These are phyloP conservation scores for Alternaria arbusti DNA, from an alignment of 2,329 filamentous ascomycete species.

Conservation along the genomic window DNA sequence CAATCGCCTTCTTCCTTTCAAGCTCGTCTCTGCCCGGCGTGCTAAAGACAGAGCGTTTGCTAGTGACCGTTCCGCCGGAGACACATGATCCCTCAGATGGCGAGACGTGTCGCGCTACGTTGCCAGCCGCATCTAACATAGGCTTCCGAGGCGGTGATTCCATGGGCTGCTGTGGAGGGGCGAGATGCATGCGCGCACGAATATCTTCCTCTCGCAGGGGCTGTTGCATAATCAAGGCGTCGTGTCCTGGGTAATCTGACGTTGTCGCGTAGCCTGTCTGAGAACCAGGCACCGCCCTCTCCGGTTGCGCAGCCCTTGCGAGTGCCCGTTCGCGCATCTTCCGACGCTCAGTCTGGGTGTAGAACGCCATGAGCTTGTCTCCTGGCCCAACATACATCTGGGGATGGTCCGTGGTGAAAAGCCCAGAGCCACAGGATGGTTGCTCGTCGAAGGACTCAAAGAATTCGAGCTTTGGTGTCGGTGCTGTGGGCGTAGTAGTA, in stretches of 20 bases:
- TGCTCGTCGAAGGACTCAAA: background rate
- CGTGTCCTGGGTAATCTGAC: background rate
- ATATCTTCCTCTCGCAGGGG: background rate
- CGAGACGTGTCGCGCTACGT: background rate
- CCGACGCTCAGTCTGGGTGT: background rate
- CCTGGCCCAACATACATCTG: background rate
- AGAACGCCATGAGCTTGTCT: background rate
- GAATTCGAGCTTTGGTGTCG: background rate
- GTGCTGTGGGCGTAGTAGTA: background rate
- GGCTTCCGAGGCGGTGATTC: background rate
- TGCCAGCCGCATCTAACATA: background rate
- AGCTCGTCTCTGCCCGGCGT: slow-evolving; percentile 42
- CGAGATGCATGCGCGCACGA: background rate
- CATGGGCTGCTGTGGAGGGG: background rate
- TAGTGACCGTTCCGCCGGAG: slow-evolving; percentile 7
- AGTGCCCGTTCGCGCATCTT: background rate
- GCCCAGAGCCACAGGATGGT: background rate
- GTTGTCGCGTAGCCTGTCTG: background rate
- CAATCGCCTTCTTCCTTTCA: slow-evolving; percentile 34
- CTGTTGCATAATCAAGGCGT: background rate
- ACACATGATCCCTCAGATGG: slow-evolving; percentile 1
- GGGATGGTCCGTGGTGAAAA: background rate
- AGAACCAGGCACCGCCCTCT: background rate
- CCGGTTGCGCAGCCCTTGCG: background rate
- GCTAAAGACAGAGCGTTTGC: slow-evolving; percentile 24